These are phyloP conservation scores for Didymella segeticola DNA, from an alignment of 2,329 filamentous ascomycete species.

Conservation along the genomic window DNA sequence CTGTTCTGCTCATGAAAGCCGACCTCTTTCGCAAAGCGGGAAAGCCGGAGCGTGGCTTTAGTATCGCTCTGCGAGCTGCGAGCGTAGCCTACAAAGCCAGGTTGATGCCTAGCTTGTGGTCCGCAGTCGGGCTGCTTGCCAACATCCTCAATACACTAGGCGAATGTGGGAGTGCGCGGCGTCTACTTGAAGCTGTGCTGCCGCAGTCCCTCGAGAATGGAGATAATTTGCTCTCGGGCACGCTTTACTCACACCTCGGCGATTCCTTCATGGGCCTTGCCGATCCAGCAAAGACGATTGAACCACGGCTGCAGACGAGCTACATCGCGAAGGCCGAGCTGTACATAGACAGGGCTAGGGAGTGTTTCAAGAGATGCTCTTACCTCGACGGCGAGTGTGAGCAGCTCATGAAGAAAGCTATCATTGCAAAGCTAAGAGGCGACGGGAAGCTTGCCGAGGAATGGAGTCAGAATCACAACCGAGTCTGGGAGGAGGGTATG, in stretches of 20 bases:
- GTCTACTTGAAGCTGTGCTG: slow-evolving; percentile 71
- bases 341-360: slow-evolving; percentile 45
- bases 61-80: slow-evolving; percentile 76
- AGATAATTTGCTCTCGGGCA: slow-evolving; percentile 66
- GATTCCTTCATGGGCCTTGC: slow-evolving; percentile 83
- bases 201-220: slow-evolving; percentile 76
- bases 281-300: slow-evolving; percentile 52
- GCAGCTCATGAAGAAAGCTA: slow-evolving; percentile 82
- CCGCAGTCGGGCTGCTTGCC: slow-evolving; percentile 70
- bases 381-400: slow-evolving; percentile 76
- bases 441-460: slow-evolving; percentile 46
- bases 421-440: slow-evolving; percentile 72
- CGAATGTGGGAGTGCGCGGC: slow-evolving; percentile 72
- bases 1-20: slow-evolving; percentile 75
- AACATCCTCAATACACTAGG: slow-evolving; percentile 72
- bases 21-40: slow-evolving; percentile 72
- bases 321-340: slow-evolving; percentile 42
- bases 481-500: slow-evolving; percentile 42
- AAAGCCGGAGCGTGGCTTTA: slow-evolving; percentile 76
- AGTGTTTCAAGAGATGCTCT: slow-evolving; percentile 68
- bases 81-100: slow-evolving; percentile 74
- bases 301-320: slow-evolving; percentile 24
- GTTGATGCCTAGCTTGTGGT: slow-evolving; percentile 74
- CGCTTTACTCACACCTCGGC: slow-evolving; percentile 72
- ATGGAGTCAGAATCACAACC: slow-evolving; percentile 47